Percentiles rank a stretch among this genome's conserved stretches.
These are phyloP conservation scores for Gossypium australe DNA, from an alignment of 345 rosid species.

Conservation along the genomic window DNA sequence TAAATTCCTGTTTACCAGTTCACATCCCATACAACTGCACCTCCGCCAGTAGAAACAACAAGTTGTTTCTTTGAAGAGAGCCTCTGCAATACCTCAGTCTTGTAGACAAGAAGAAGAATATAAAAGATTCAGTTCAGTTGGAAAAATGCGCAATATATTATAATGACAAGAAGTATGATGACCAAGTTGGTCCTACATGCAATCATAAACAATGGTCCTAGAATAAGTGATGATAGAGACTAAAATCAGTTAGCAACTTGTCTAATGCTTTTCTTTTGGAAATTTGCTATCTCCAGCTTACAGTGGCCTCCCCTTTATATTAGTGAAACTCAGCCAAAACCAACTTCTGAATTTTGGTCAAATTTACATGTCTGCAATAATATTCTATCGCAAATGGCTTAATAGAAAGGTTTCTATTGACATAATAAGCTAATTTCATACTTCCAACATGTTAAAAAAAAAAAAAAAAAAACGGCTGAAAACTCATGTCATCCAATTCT, in stretches of 20 bases:
- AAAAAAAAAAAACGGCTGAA: not conserved
- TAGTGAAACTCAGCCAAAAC: not conserved
- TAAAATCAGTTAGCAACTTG: not conserved
- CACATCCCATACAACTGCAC: slow-evolving; percentile 68
- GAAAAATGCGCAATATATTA: not conserved
- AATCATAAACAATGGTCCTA: not conserved
- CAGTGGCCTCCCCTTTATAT: not conserved
- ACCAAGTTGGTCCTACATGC: not conserved
- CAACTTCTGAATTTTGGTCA: not conserved
- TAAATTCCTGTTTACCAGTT: slow-evolving; percentile 51
- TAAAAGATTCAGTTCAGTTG: not conserved
- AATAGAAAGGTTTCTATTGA: not conserved
- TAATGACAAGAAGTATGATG: not conserved
- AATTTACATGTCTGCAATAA: not conserved
- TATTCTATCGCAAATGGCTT: not conserved
- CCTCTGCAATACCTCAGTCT: slow-evolving; percentile 62
- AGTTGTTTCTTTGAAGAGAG: slow-evolving; percentile 54
- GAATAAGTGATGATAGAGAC: not conserved
- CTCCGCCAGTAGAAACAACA: slow-evolving; percentile 98
- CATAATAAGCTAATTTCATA: not conserved
- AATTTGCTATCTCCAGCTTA: not conserved
- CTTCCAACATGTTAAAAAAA: not conserved
- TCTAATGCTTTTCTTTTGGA: not conserved
- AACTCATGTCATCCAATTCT: not conserved
- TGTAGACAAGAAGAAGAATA: slow-evolving; percentile 22